Conservation (phyloP, 768 basidiomycete species). For the Kwoniella europaea region DNA sequence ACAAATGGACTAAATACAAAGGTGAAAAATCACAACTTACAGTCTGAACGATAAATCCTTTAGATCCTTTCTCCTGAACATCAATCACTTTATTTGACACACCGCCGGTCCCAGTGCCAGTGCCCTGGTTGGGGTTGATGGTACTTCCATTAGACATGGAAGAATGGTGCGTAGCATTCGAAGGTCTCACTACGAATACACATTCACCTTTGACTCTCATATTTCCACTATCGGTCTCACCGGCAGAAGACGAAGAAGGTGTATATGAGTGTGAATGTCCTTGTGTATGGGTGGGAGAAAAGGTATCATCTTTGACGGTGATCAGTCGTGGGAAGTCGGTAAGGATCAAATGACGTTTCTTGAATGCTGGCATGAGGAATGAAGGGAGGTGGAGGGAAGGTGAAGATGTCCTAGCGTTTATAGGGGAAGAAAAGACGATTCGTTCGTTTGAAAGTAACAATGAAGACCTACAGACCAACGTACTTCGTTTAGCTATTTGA, state of each 20-base stretch:
- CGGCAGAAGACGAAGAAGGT: background rate
- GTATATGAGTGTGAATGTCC: slow-evolving; percentile 4
- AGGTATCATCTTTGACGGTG: slow-evolving; percentile 50
- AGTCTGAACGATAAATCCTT: slow-evolving; percentile 51
- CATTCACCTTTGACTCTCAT: slow-evolving; percentile 52
- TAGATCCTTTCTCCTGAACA: slow-evolving; percentile 40
- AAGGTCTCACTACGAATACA: slow-evolving; percentile 38
- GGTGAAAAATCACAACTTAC: slow-evolving; percentile 32
- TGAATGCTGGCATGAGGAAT: slow-evolving; percentile 45
- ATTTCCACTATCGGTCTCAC: background rate
- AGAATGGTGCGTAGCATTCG: slow-evolving; percentile 17
- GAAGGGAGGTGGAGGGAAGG: slow-evolving; percentile 39
- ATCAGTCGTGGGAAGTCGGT: slow-evolving; percentile 55
- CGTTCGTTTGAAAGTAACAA: slow-evolving; percentile 47
- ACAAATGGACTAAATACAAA: background rate
- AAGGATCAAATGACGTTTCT: slow-evolving; percentile 46
- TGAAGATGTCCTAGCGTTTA: slow-evolving; percentile 38
- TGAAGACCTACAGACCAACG: slow-evolving; percentile 27
- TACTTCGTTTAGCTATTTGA: too few relatives aligned
- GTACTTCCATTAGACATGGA: slow-evolving; percentile 3
- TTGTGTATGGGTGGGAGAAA: background rate
- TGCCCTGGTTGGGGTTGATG: background rate
- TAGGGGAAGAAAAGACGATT: slow-evolving; percentile 44
- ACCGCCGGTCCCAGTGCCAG: slow-evolving; percentile 7
- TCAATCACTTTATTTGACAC: slow-evolving; percentile 38